These are phyloP conservation scores for Blastomyces gilchristii DNA, from an alignment of 2,329 filamentous ascomycete genomes.

Conservation along the genomic window DNA sequence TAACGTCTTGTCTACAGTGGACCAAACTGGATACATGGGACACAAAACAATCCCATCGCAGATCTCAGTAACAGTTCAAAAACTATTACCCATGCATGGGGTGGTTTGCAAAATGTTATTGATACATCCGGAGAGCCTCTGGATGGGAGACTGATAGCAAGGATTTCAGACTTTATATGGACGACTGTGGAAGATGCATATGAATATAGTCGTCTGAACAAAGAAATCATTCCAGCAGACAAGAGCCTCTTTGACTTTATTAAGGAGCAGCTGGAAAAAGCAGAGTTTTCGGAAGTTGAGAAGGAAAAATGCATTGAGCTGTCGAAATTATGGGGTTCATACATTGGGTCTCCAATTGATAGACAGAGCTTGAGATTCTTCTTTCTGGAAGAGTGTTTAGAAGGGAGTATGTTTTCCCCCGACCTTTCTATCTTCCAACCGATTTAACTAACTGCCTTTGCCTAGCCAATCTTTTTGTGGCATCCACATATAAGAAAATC, in stretches of 20 bases:
- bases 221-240: constrained; percentile 40
- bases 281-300: constrained; percentile 30
- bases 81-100: constrained; percentile 43
- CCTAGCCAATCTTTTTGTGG: constrained; percentile 51
- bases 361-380: constrained; percentile 55
- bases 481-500: constrained; percentile 51
- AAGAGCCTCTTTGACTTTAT: constrained; percentile 51
- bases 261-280: constrained; percentile 38
- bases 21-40: constrained; percentile 57
- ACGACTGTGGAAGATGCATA: constrained; percentile 49
- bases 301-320: constrained; percentile 43
- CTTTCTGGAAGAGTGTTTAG: constrained; percentile 56
- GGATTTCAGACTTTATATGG: constrained; percentile 43
- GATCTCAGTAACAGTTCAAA: constrained; percentile 45
- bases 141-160: constrained; percentile 23
- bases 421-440: background rate
- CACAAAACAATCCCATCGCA: constrained; percentile 49
- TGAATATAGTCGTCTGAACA: constrained; percentile 46
- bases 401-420: constrained; percentile 39
- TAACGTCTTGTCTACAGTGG: constrained; percentile 34
- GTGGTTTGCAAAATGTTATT: constrained; percentile 42
- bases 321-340: constrained; percentile 53
- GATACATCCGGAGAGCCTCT: constrained; percentile 39
- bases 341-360: constrained; percentile 51
- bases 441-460: constrained; percentile 1